phyloP scores from a whole-genome alignment of 257 asterid species.

The Knoxia roxburghii region DNA sequence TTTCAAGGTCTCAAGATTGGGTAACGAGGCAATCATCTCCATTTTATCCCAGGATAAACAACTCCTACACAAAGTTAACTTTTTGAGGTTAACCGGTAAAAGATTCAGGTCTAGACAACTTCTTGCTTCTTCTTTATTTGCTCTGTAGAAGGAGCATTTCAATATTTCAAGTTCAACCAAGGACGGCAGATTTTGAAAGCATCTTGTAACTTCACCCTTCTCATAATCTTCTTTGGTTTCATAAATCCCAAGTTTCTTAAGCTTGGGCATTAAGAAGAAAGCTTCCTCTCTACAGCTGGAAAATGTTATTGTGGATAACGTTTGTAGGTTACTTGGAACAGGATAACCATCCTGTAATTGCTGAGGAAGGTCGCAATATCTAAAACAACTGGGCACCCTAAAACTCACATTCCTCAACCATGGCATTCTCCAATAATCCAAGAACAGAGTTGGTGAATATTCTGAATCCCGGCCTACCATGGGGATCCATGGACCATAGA shows the following conservation, averaged over 20 bases:
- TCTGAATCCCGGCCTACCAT: neutral
- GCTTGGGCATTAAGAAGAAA: conserved; percentile 14
- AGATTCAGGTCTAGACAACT: neutral
- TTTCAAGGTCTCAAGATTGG: conserved; percentile 11
- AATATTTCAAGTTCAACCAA: neutral
- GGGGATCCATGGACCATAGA: conserved; percentile 19
- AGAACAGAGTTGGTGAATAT: neutral
- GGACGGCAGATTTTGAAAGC: neutral
- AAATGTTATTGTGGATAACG: conserved; percentile 21
- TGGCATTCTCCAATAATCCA: conserved; percentile 17
- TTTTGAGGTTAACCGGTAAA: neutral
- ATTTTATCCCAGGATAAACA: conserved; percentile 6
- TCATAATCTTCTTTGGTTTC: conserved; percentile 12
- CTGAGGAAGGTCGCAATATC: neutral
- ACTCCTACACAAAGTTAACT: conserved; percentile 1
- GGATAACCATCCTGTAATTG: neutral
- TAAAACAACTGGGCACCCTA: conserved; percentile 18
- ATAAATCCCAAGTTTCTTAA: conserved; percentile 32
- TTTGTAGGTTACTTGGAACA: conserved; percentile 11
- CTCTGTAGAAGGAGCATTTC: conserved; percentile 5
- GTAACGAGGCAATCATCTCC: neutral
- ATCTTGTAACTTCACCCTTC: neutral
- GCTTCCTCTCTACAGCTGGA: conserved; percentile 18
- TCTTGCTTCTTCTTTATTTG: neutral
- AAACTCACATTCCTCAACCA: conserved; percentile 22